These are phyloP conservation scores for Cutaneotrichosporon sp. DNA, from an alignment of 1,284 basidiomycete genomes.

Conservation along the genomic window DNA sequence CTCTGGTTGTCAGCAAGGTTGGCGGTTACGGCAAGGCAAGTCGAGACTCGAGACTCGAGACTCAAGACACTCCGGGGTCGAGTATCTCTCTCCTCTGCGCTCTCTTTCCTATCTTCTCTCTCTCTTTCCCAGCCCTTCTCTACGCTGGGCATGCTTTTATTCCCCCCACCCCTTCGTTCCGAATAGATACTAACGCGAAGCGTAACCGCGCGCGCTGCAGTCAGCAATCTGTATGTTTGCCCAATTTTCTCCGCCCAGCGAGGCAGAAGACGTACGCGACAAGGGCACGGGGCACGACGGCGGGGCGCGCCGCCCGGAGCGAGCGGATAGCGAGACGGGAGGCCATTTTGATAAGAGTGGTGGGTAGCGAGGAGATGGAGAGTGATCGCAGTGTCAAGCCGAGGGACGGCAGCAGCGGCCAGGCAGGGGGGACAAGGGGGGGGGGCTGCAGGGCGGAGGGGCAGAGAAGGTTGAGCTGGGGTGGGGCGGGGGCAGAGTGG, in stretches of 20 bases:
- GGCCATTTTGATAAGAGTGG: constrained; percentile 47
- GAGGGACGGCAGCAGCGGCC: neutral
- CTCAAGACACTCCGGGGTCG: neutral
- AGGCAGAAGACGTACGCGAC: constrained; percentile 11
- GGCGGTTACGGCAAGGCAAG: neutral
- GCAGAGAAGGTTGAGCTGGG: neutral
- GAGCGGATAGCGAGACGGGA: constrained; percentile 53
- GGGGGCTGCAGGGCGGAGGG: neutral
- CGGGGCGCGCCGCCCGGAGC: constrained; percentile 46
- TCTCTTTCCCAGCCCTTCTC: constrained; percentile 2
- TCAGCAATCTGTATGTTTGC: neutral
- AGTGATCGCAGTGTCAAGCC: neutral
- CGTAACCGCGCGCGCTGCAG: constrained; percentile 42
- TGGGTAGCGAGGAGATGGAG: constrained; percentile 19
- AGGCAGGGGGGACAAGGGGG: neutral
- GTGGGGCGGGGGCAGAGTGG: constrained; percentile 11
- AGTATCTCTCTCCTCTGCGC: neutral
- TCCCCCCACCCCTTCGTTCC: neutral
- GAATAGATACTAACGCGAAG: constrained; percentile 41
- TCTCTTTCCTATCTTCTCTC: neutral
- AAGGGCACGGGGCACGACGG: constrained; percentile 44
- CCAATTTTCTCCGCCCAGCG: neutral
- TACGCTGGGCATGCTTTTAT: neutral
- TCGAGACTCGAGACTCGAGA: neutral
- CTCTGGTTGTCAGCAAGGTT: constrained; percentile 47